Evolutionary conservation across 371 early-diverging fungal species (phyloP).

Genomic region (Apophysomyces elegans): DNA sequence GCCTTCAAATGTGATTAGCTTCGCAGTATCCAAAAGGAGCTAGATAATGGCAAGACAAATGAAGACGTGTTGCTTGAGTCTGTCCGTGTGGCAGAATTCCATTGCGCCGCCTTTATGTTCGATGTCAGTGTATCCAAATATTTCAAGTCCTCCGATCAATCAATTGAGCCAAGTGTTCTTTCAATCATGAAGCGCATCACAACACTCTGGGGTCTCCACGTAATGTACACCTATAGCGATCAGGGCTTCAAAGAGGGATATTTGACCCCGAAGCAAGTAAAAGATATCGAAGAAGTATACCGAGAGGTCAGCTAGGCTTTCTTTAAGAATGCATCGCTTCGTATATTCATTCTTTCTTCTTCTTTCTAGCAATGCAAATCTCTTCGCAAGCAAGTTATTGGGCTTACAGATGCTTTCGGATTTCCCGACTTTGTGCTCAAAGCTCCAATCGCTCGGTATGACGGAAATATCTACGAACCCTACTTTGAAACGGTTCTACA

Average conservation of each 20-base stretch:
- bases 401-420: slow-evolving; percentile 64
- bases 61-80: slow-evolving; percentile 39
- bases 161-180: slow-evolving; percentile 23
- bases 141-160: slow-evolving; percentile 29
- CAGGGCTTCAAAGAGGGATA: slow-evolving; percentile 60
- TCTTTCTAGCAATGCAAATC: slow-evolving; percentile 44
- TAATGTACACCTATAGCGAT: slow-evolving; percentile 47
- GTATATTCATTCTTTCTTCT: background rate
- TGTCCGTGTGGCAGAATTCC: slow-evolving; percentile 43
- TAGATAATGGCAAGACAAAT: slow-evolving; percentile 24
- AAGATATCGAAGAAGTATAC: slow-evolving; percentile 48
- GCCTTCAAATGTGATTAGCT: slow-evolving; percentile 21
- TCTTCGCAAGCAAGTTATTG: slow-evolving; percentile 63
- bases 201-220: slow-evolving; percentile 44
- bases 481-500: slow-evolving; percentile 32
- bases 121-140: slow-evolving; percentile 33
- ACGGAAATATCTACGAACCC: slow-evolving; percentile 63
- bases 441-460: slow-evolving; percentile 67
- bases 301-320: slow-evolving; percentile 30
- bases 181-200: slow-evolving; percentile 41
- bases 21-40: slow-evolving; percentile 28
- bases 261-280: slow-evolving; percentile 50
- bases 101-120: slow-evolving; percentile 41
- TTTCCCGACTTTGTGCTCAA: slow-evolving; percentile 71
- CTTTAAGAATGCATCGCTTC: background rate